phyloP scores from a whole-genome alignment of 1,284 basidiomycete species.

The Coniophora puteana region DNA sequence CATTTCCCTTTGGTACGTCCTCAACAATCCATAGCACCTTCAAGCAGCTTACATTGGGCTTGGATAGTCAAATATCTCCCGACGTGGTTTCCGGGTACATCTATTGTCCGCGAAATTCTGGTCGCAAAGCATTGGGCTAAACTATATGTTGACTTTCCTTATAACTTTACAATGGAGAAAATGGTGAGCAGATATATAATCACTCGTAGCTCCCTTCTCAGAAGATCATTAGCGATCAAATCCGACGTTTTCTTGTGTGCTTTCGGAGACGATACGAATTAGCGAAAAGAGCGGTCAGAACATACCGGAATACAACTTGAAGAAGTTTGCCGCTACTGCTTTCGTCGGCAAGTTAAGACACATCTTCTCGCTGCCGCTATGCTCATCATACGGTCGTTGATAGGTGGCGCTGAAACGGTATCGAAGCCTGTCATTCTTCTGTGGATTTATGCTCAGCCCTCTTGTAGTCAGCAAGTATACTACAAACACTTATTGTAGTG shows the following conservation, averaged over 20 bases:
- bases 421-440: conserved; percentile 26
- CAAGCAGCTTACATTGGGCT: conserved; percentile 10
- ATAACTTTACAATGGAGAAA: conserved; percentile 25
- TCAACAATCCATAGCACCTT: conserved; percentile 1
- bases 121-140: conserved; percentile 21
- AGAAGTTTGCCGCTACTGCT: not conserved
- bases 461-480: not conserved
- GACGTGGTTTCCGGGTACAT: conserved; percentile 25
- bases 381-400: conserved; percentile 10
- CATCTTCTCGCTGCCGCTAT: no score
- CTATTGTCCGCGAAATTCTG: conserved; percentile 26
- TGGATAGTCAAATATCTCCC: conserved; percentile 25
- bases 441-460: no score
- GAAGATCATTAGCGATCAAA: no score
- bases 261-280: not conserved
- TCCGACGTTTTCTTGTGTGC: not conserved
- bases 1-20: conserved; percentile 28
- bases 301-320: not conserved
- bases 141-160: conserved; percentile 26
- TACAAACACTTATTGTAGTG: no score
- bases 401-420: conserved; percentile 29
- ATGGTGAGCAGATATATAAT: conserved; percentile 14
- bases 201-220: no score
- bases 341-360: not conserved
- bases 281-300: not conserved